Percentiles rank a stretch among this genome's conserved stretches.
These are phyloP conservation scores for Fraxinus velutina DNA, from an alignment of 305 asterid species.

Conservation along the genomic window DNA sequence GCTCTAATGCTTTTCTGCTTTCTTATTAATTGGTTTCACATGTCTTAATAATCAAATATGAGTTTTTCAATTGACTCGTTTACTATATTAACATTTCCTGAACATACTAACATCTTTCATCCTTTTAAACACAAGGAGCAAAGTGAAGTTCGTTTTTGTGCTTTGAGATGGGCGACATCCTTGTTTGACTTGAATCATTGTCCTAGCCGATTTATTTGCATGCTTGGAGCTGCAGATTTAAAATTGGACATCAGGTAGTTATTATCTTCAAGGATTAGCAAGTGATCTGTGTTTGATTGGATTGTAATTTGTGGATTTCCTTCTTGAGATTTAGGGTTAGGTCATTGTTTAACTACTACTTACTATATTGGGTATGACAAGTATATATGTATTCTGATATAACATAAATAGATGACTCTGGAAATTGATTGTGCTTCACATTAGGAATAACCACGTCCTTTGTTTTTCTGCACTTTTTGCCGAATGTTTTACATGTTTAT, in stretches of 20 bases:
- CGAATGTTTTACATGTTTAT: constrained; percentile 3
- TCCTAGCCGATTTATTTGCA: constrained; percentile 92
- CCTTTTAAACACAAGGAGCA: constrained; percentile 61
- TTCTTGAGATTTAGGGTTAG: constrained; percentile 9
- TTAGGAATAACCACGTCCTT: constrained; percentile 8
- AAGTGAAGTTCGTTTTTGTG: constrained; percentile 98
- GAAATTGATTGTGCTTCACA: not conserved
- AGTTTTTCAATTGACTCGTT: not conserved
- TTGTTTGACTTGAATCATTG: constrained; percentile 83
- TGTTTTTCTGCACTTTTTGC: constrained; percentile 20
- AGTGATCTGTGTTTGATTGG: constrained; percentile 16
- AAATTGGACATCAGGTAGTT: constrained; percentile 89
- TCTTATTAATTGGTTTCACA: constrained; percentile 12
- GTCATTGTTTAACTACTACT: constrained; percentile 8
- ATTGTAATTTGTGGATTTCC: not conserved
- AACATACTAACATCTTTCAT: constrained; percentile 15
- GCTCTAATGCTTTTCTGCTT: constrained; percentile 12
- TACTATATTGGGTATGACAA: constrained; percentile 1
- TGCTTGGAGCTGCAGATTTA: constrained; percentile 91
- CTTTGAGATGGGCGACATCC: constrained; percentile 90
- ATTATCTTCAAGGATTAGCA: constrained; percentile 16
- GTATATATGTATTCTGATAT: constrained; percentile 9
- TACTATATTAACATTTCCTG: constrained; percentile 10
- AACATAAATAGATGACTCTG: not conserved
- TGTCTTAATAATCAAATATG: not conserved